Conservation (phyloP, 164 flowering plant genomes). For the Annona cherimola region DNA sequence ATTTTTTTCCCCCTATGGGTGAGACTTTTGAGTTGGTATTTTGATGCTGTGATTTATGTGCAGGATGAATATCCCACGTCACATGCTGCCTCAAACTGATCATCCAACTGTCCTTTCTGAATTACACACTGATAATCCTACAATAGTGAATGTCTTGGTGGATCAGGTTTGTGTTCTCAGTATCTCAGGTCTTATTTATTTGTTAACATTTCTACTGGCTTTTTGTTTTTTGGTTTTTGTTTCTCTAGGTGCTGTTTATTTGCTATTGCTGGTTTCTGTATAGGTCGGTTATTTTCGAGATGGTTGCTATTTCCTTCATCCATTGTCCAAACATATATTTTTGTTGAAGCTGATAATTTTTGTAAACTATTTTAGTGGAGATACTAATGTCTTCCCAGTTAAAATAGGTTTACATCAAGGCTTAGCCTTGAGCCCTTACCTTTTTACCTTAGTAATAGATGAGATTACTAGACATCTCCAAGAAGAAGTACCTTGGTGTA, state of each 20-base stretch:
- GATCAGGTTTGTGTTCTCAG: conserved; percentile 53
- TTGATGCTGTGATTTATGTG: background rate
- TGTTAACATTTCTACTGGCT: too few relatives aligned
- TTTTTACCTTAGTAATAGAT: too few relatives aligned
- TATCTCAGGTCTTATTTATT: background rate
- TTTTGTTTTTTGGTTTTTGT: too few relatives aligned
- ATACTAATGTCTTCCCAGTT: too few relatives aligned
- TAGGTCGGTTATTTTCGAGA: too few relatives aligned
- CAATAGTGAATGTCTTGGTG: conserved; percentile 80
- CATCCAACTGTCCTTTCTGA: conserved; percentile 78
- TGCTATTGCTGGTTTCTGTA: too few relatives aligned
- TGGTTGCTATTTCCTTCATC: background rate
- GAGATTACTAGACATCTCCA: too few relatives aligned
- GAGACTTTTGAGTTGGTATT: background rate
- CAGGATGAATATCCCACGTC: conserved; percentile 68
- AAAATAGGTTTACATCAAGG: too few relatives aligned
- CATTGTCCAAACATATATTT: background rate
- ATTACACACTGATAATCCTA: conserved; percentile 56
- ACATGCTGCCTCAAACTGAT: conserved; percentile 80
- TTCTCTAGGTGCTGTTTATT: background rate
- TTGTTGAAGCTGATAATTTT: background rate
- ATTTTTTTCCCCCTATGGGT: too few relatives aligned
- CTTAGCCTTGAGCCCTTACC: too few relatives aligned
- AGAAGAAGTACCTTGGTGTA: too few relatives aligned
- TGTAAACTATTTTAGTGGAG: too few relatives aligned